Conservation (phyloP, 1,284 basidiomycete genomes). For the Cystobasidium pallidum region DNA sequence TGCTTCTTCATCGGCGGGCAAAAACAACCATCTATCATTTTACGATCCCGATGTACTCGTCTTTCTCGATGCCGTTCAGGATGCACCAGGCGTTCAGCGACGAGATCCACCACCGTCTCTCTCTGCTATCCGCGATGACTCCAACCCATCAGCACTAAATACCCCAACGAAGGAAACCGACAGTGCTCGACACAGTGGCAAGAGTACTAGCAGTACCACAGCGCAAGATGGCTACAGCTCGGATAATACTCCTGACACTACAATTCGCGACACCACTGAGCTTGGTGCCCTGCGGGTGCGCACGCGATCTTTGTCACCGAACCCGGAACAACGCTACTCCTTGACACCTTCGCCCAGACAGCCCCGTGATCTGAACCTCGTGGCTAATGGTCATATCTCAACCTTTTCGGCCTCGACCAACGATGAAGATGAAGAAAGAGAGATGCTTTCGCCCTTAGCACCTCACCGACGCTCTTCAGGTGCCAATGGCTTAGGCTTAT, state of each 20-base stretch:
- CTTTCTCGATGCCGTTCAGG: constrained; percentile 57
- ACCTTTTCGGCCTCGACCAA: constrained; percentile 10
- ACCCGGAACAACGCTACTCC: constrained; percentile 15
- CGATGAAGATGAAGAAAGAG: constrained; percentile 48
- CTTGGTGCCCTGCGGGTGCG: neutral
- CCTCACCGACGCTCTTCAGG: constrained; percentile 6
- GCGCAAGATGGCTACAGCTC: constrained; percentile 29
- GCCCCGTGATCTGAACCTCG: constrained; percentile 21
- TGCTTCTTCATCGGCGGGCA: constrained; percentile 19
- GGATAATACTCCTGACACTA: constrained; percentile 15
- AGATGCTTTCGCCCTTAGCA: constrained; percentile 41
- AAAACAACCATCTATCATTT: constrained; percentile 62
- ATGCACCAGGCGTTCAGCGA: constrained; percentile 45
- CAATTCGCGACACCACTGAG: neutral
- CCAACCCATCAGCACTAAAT: neutral
- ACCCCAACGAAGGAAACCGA: constrained; percentile 13
- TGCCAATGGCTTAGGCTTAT: constrained; percentile 24
- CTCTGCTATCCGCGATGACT: neutral
- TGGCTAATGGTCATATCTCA: constrained; percentile 29
- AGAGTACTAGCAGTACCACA: constrained; percentile 7
- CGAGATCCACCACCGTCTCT: neutral
- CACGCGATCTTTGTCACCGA: constrained; percentile 13
- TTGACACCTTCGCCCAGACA: constrained; percentile 29
- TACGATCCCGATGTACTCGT: constrained; percentile 72
- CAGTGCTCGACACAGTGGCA: constrained; percentile 1